Conservation (phyloP, 805 yeast genomes). For the Candida suzukii region DNA sequence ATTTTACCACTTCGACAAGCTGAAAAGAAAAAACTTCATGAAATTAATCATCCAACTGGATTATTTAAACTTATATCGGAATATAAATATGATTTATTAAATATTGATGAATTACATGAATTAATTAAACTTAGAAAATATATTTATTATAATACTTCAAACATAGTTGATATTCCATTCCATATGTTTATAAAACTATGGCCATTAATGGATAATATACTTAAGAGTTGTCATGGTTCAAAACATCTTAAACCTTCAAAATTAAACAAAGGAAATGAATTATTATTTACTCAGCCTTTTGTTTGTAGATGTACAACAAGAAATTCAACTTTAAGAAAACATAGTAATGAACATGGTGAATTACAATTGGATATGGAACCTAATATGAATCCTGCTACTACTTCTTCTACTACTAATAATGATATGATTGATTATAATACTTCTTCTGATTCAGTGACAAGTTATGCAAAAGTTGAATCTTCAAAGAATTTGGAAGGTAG, state of each 20-base stretch:
- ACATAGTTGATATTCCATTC: background rate
- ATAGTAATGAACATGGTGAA: background rate
- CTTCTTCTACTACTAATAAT: too few species aligned
- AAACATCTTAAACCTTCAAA: conserved; percentile 1
- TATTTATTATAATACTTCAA: background rate
- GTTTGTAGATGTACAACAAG: conserved; percentile 2
- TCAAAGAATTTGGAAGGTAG: background rate
- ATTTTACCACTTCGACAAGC: conserved; percentile 1
- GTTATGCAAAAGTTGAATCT: background rate
- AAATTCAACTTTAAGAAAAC: background rate
- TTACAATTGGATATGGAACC: background rate
- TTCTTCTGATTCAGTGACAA: background rate
- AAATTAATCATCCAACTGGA: background rate
- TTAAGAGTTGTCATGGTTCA: conserved; percentile 3
- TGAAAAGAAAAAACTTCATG: background rate
- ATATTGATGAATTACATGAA: background rate
- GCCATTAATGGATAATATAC: conserved; percentile 1
- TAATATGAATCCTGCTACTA: too few species aligned
- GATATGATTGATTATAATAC: too few species aligned
- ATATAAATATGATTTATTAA: background rate
- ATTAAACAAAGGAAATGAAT: background rate
- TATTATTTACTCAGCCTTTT: background rate
- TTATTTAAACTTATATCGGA: conserved; percentile 1
- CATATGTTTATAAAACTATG: conserved; percentile 1
- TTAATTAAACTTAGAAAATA: background rate